Evolutionary conservation across 441 rosid species (phyloP), one percentile per base, ranked within the genome.

Genomic region (Flueggea neowawraea): DNA sequence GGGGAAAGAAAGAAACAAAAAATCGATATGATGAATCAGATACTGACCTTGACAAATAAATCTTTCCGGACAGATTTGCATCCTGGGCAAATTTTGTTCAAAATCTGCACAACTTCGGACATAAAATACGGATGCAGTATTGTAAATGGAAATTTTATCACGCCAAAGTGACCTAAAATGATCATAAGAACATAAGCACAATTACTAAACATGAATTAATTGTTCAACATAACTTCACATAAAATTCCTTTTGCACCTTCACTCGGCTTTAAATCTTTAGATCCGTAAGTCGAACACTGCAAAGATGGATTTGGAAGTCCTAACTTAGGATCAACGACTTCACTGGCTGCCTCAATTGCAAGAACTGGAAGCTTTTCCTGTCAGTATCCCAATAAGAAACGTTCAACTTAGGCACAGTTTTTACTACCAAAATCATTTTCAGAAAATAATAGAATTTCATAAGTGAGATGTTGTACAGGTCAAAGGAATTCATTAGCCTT

Each of bases 11-110:
- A 3, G 50, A 60, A 14, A 58, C 14, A 22, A 22, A 31, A 55
- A 49, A 52, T 61, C 36, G 68, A n/a, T 53, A 31, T 31, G 59
- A 60, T 33, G 50, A 41, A 28, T 39, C 72, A 62, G 78, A 65
- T 67, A 73, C 73, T 73, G 74, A 88, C 98, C 99, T 89, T 89
- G 72, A 64, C 70, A 74, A 72, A 66, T 60, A 67, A 41, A 65
- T 83, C 83, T 73, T 84, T 77, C 71, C 88, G 72, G 32, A 84
- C 55, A 66, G 95, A 76, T 81, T 85, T 90, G 79, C 98, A 95
- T 47, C 86, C 88, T 7, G 99, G 98, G 63, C 99, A 95, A 65
- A 85, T 71, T 72, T 82, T 83, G 65, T 95, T 95, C 59, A 95
- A 58, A 59, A 95, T 58, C 32, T 82, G 68, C 7, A 78, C 84